These are phyloP conservation scores for Phytophthora ramorum DNA, from an alignment of 352 stramenopile species.

Conservation along the genomic window DNA sequence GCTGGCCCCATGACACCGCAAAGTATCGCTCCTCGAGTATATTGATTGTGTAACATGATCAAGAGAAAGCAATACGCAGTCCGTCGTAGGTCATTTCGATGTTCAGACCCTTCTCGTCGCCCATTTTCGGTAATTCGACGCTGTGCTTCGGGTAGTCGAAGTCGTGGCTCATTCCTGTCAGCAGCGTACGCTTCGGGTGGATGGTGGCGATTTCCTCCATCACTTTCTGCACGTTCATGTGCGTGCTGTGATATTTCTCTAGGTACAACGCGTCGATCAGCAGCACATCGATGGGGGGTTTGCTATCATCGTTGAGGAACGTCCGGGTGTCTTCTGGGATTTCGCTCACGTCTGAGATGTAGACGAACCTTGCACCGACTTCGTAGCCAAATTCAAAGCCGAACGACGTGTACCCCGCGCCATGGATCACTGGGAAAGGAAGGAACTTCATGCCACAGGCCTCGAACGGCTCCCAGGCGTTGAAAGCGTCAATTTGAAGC, in stretches of 20 bases:
- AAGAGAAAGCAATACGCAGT: conserved; percentile 59
- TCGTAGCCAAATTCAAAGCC: conserved; percentile 86
- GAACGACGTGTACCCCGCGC: conserved; percentile 76
- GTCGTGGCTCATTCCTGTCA: conserved; percentile 89
- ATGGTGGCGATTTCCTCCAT: conserved; percentile 68
- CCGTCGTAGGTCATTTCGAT: conserved; percentile 90
- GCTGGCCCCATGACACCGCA: not conserved
- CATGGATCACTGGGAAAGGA: conserved; percentile 85
- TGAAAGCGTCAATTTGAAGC: conserved; percentile 69
- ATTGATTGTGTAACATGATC: conserved; percentile 4
- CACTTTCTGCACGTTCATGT: conserved; percentile 86
- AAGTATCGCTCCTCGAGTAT: not conserved
- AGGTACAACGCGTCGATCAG: conserved; percentile 86
- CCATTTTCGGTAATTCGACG: conserved; percentile 51
- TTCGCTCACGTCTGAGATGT: conserved; percentile 90
- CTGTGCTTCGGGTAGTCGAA: conserved; percentile 79
- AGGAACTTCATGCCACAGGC: conserved; percentile 57
- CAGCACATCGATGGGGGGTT: conserved; percentile 76
- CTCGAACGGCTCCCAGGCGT: conserved; percentile 56
- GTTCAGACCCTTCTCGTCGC: conserved; percentile 57
- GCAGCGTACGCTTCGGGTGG: conserved; percentile 71
- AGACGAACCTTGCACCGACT: conserved; percentile 74
- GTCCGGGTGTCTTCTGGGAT: conserved; percentile 63
- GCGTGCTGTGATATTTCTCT: conserved; percentile 80
- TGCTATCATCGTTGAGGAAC: conserved; percentile 62